phyloP scores from a whole-genome alignment of 805 yeast species.

The Dipodascus geniculatus region DNA sequence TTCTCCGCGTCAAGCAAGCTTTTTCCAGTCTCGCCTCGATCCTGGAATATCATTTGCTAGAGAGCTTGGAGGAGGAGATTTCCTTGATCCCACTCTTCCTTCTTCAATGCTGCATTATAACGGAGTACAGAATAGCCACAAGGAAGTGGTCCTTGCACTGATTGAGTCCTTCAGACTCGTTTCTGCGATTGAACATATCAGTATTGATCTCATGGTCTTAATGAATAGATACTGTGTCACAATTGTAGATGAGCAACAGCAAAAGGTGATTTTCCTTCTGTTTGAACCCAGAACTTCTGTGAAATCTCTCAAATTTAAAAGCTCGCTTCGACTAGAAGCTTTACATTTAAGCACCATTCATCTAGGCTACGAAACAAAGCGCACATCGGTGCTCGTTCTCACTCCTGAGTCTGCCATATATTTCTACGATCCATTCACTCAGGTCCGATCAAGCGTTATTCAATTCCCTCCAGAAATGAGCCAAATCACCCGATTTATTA shows the following conservation, averaged over 20 bases:
- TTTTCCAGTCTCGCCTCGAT: background rate
- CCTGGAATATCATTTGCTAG: background rate
- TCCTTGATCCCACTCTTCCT: slow-evolving; percentile 6
- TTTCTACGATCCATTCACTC: slow-evolving; percentile 2
- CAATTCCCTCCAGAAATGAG: slow-evolving; percentile 3
- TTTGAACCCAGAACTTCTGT: background rate
- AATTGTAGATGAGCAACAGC: background rate
- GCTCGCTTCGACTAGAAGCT: background rate
- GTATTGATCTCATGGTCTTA: background rate
- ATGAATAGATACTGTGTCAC: background rate
- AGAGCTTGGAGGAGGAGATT: background rate
- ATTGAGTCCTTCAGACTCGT: background rate
- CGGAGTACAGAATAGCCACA: background rate
- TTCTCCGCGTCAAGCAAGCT: background rate
- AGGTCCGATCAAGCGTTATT: slow-evolving; percentile 6
- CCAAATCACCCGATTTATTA: background rate
- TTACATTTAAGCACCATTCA: background rate
- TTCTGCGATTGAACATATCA: background rate
- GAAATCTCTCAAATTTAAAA: background rate
- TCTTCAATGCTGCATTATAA: slow-evolving; percentile 6
- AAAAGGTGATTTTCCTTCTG: background rate
- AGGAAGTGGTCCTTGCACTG: background rate
- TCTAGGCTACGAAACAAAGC: background rate
- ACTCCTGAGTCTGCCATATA: background rate
- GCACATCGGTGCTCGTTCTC: background rate